Base-by-base conservation (phyloP, 2,329 filamentous ascomycete species). In the Fusarium graminum region DNA sequence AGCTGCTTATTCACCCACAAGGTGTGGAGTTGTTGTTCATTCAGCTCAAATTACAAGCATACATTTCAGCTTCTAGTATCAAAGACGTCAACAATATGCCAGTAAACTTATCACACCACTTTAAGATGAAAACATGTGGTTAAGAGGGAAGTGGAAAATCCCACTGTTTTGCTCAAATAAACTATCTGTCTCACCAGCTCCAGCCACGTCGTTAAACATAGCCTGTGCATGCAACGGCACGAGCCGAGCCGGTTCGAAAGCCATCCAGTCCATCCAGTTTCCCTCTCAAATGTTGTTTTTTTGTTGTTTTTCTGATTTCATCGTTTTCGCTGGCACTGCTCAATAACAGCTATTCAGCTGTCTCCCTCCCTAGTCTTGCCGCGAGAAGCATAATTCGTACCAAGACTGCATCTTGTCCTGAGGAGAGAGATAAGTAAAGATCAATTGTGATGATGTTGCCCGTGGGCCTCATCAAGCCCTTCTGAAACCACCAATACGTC, bases 271-370 rank as follows among this genome's bases (percentile, higher is more conserved):
- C 46, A 65, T 66, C 66, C 56, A 72, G 59, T 52, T 67, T 63
- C 71, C 66, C 65, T 72, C 71, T 50, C 72, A 69, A 55, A 56
- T 42, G 50, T 42, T 46, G 13, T 67, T 59, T 70, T 70, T 69
- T 63, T 57, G 56, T 69, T 72, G 60, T 74, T 68, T 73, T 72
- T 73, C 66, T 69, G 61, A 42, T 60, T 63, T 69, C 55, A 39
- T 67, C 19, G 16, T 63, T 64, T 60, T 68, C 54, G 58, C 62
- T 43, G 52, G 26, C 49, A 52, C 58, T 63, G 52, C 52, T 54
- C 59, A 49, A 56, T 52, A 41, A 57, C 62, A 63, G 63, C 50
- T 62, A 52, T 59, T 61, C 47, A 28, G 51, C 41, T 59, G 46
- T 46, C 44, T 52, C 58, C 28, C 28, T 62, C 44, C 46, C 44